Conservation (phyloP, 2,329 filamentous ascomycete species). For the Fusarium solani-melongenae region DNA sequence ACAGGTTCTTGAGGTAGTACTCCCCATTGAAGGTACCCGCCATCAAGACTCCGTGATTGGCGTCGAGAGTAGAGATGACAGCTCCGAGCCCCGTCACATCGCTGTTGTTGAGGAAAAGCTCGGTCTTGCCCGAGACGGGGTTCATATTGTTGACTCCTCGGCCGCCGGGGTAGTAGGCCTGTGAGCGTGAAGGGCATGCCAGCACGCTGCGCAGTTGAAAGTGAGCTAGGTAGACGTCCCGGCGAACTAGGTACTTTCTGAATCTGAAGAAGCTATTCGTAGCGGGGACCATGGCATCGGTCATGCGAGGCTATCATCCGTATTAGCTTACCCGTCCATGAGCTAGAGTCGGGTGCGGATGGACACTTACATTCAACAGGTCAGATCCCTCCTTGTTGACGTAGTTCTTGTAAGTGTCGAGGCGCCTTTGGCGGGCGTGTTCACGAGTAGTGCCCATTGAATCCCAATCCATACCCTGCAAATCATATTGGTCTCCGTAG, state of each 20-base stretch:
- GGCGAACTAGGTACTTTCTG: slow-evolving; percentile 65
- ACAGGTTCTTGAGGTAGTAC: slow-evolving; percentile 61
- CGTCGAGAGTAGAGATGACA: slow-evolving; percentile 63
- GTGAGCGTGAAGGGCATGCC: slow-evolving; percentile 65
- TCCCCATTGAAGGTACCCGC: slow-evolving; percentile 69
- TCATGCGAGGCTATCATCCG: slow-evolving; percentile 22
- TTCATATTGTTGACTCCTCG: slow-evolving; percentile 64
- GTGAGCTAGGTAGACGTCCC: slow-evolving; percentile 67
- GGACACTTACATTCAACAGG: slow-evolving; percentile 58
- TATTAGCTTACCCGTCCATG: slow-evolving; percentile 14
- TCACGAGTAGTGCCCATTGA: slow-evolving; percentile 62
- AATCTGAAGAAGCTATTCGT: slow-evolving; percentile 68
- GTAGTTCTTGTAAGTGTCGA: slow-evolving; percentile 67
- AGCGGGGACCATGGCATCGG: slow-evolving; percentile 48
- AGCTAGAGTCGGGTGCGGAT: background rate
- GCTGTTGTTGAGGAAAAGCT: slow-evolving; percentile 57
- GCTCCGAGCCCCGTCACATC: slow-evolving; percentile 50
- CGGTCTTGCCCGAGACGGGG: slow-evolving; percentile 59
- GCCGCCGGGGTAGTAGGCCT: slow-evolving; percentile 66
- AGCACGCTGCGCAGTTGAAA: slow-evolving; percentile 74
- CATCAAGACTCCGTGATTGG: slow-evolving; percentile 65
- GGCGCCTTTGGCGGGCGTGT: slow-evolving; percentile 60
- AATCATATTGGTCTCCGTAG: slow-evolving; percentile 65
- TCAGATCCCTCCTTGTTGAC: slow-evolving; percentile 63
- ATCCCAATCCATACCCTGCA: slow-evolving; percentile 70